Evolutionary conservation across 495 filamentous ascomycete genomes (phyloP).

Genomic region (Terfezia claveryi): DNA sequence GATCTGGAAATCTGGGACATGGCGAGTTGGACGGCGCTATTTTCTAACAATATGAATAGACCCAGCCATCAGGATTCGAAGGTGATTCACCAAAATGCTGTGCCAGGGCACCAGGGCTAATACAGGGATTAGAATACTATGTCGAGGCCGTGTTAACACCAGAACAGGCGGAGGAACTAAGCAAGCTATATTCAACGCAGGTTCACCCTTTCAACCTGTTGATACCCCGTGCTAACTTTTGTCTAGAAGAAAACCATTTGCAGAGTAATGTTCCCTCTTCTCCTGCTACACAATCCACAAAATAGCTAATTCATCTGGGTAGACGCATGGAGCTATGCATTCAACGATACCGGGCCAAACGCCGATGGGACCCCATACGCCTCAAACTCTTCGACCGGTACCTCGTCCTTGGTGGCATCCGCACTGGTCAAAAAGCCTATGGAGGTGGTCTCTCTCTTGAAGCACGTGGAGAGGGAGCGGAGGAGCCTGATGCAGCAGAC

Average conservation of each 20-base stretch:
- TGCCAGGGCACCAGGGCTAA: background rate
- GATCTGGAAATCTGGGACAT: background rate
- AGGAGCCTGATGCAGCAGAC: conserved; percentile 21
- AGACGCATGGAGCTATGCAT: conserved; percentile 74
- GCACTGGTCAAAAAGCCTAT: conserved; percentile 42
- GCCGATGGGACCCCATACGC: conserved; percentile 43
- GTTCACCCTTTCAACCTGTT: background rate
- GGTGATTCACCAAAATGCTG: background rate
- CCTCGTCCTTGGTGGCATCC: conserved; percentile 64
- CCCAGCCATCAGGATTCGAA: background rate
- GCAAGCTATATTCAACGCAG: background rate
- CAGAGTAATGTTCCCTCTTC: background rate
- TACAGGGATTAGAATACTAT: background rate
- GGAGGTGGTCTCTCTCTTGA: conserved; percentile 33
- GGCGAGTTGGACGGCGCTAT: background rate
- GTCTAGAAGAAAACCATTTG: background rate
- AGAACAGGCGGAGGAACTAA: background rate
- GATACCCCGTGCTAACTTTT: background rate
- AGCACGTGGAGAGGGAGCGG: conserved; percentile 32
- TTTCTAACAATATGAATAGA: background rate
- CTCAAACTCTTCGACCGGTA: conserved; percentile 54
- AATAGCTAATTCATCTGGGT: background rate
- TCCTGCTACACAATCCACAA: background rate
- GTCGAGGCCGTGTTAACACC: background rate
- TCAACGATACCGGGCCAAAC: conserved; percentile 51